A percentile compares a stretch with the other conserved stretches of the same genome.
These are phyloP conservation scores for Venturia oleaginea DNA, from an alignment of 2,329 filamentous ascomycete species.

Conservation along the genomic window DNA sequence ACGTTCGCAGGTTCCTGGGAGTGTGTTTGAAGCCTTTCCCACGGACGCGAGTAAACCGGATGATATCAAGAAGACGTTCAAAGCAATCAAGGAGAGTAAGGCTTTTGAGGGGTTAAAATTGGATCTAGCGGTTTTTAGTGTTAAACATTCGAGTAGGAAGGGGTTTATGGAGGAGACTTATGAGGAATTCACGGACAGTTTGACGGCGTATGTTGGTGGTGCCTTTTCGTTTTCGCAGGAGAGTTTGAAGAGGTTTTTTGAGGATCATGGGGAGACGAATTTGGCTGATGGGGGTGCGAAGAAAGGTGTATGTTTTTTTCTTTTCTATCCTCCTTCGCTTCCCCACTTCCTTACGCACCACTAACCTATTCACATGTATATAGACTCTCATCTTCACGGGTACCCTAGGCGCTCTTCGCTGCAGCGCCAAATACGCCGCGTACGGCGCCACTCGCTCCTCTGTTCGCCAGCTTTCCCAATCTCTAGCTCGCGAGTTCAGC, in stretches of 20 bases:
- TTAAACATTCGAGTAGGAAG: conserved; percentile 47
- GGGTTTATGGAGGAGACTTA: conserved; percentile 47
- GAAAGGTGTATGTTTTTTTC: conserved; percentile 35
- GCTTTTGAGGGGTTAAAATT: conserved; percentile 44
- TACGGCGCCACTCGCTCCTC: conserved; percentile 46
- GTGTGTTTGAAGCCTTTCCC: conserved; percentile 43
- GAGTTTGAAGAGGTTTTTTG: conserved; percentile 42
- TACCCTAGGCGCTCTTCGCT: conserved; percentile 44
- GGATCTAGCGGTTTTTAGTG: conserved; percentile 44
- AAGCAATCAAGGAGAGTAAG: conserved; percentile 38
- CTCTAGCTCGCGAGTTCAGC: conserved; percentile 47
- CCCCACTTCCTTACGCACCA: not conserved
- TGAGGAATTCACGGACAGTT: conserved; percentile 33
- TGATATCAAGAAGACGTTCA: conserved; percentile 40
- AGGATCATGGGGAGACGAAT: conserved; percentile 40
- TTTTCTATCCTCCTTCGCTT: not conserved
- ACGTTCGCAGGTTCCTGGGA: conserved; percentile 32
- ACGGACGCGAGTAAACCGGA: conserved; percentile 39
- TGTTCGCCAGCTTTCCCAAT: conserved; percentile 47
- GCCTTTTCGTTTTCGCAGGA: conserved; percentile 49
- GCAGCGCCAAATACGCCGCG: conserved; percentile 45
- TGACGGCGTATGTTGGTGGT: conserved; percentile 46
- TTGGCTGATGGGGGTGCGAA: conserved; percentile 40
- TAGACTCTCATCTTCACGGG: conserved; percentile 49
- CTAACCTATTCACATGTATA: not conserved